Conservation (phyloP, 495 filamentous ascomycete genomes). For the Lineolata rhizophorae region DNA sequence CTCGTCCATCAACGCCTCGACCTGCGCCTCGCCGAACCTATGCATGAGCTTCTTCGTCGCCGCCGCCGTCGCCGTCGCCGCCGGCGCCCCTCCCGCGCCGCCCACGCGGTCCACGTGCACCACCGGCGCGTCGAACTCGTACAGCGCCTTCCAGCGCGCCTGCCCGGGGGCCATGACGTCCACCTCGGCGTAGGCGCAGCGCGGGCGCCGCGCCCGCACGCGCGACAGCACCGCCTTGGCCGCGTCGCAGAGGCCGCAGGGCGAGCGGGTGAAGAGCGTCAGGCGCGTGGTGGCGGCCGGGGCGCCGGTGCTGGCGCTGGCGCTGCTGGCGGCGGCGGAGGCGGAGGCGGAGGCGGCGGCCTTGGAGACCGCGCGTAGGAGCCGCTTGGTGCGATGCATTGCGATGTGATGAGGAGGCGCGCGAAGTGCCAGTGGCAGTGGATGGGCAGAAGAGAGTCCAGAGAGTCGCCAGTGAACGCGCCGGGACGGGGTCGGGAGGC, state of each 20-base stretch:
- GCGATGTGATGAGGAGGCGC: no score
- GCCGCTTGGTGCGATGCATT: no score
- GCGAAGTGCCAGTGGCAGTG: no score
- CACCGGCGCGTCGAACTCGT: constrained; percentile 82
- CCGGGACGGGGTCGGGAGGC: no score
- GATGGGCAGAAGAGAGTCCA: no score
- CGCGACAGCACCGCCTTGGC: constrained; percentile 51
- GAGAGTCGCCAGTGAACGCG: no score
- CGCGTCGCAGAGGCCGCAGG: constrained; percentile 58
- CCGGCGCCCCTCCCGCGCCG: not conserved
- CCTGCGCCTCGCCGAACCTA: constrained; percentile 46
- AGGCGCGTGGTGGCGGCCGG: no score
- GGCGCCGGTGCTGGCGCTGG: no score
- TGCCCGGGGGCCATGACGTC: constrained; percentile 49
- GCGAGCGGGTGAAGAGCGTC: constrained; percentile 62
- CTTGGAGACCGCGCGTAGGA: no score
- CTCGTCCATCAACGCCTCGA: constrained; percentile 46
- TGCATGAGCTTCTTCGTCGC: constrained; percentile 67
- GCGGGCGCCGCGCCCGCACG: constrained; percentile 43
- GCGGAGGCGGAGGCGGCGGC: no score
- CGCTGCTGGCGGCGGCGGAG: no score
- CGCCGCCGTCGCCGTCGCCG: constrained; percentile 25
- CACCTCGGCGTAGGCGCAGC: constrained; percentile 57
- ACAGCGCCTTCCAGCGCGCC: constrained; percentile 52
- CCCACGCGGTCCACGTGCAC: constrained; percentile 43